Base-by-base conservation (phyloP, 306 rosid species). In the Canavalia gladiata region DNA sequence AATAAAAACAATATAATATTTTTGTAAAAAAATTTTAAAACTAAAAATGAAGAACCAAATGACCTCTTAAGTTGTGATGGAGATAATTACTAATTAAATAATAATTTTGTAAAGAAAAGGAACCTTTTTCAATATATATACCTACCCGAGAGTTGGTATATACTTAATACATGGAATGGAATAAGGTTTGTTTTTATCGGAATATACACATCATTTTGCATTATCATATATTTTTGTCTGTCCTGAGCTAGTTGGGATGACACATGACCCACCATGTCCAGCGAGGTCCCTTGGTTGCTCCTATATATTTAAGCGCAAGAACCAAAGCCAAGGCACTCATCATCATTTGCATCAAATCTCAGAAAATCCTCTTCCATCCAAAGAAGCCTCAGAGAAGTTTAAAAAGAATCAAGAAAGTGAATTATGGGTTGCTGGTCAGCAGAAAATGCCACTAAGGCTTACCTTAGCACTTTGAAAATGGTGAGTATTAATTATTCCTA, bases 401-500 rank as follows among this genome's bases (percentile, higher is more conserved):
- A 51, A 7, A 78, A 39, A 66, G 28, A 84, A 2, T 72, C 35
- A 41, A 46, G 1, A 37, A 6, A 35, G 1, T 75, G 45, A 62
- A 75, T 74, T 5, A 92, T 94, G 98, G 90, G 90, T 83, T 84
- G 74, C 87, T 95, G 99, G 99, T 95, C 99, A 75, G 97, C 97
- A 46, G 97, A 93, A 89, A 95, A 95, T 82, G 99, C 99, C 85
- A 95, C 97, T 39, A 90, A 93, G 56, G 99, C 99, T 81, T 95
- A 89, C 81, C 99, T 95, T 78, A 88, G 83, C 72, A 88, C 99
- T 84, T 35, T 95, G 84, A 95, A 87, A 77, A 88, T 91, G 97
- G 99, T 95, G n/a, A 88, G 91, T 55, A 25, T 25, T 31, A 4
- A 66, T 57, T n/a, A 47, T 13, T 76, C 41, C 50, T 3, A 49